Evolutionary conservation across 352 stramenopile genomes (phyloP), one percentile per base, ranked within the genome.

Genomic region (Phytophthora meadii): DNA sequence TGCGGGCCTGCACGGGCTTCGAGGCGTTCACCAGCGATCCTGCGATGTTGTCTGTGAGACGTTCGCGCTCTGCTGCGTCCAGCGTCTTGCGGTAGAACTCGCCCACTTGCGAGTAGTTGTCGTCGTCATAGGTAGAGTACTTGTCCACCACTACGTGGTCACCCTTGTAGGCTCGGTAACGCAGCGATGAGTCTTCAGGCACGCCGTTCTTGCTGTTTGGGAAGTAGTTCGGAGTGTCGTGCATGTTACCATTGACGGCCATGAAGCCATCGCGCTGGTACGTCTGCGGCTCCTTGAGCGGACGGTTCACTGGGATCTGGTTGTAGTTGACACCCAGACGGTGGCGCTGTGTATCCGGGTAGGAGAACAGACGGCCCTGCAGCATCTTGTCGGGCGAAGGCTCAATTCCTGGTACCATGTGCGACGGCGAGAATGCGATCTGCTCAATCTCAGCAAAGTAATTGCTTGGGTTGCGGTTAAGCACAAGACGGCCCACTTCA

Each of bases 401-500:
- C 54, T 97, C 88, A 48, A 98, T 94, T n/a, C 93, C 92, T 1
- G 93, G 91, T 34, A 98, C 83, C 69, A 98, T 81, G 65, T 98
- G 87, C 28, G 85, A 84, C n/a, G 93, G 93, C 6, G 84, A 88
- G 74, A 98, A 98, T 7, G 93, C 92, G 7, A 97, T 64, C 61
- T 98, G 93, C 77, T 98, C 93, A 5, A 98, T 87, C 72, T 98
- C 89, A n/a, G 89, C 89, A 64, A 97, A 97, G 76, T 98, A 98
- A 72, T 98, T 97, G 34, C 80, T 74, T 19, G 93, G 93, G 68
- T 98, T 98, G 47, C 86, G 77, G 77, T 98, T 97, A 5, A 98
- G 78, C 28, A 97, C 90, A 19, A 98, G 74, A 9, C 78, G 68
- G 0, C 93, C 93, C 15, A 98, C 79, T 68, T 97, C 84, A 40